Conservation (phyloP, 495 filamentous ascomycete genomes). For the Hamigera avellanea region DNA sequence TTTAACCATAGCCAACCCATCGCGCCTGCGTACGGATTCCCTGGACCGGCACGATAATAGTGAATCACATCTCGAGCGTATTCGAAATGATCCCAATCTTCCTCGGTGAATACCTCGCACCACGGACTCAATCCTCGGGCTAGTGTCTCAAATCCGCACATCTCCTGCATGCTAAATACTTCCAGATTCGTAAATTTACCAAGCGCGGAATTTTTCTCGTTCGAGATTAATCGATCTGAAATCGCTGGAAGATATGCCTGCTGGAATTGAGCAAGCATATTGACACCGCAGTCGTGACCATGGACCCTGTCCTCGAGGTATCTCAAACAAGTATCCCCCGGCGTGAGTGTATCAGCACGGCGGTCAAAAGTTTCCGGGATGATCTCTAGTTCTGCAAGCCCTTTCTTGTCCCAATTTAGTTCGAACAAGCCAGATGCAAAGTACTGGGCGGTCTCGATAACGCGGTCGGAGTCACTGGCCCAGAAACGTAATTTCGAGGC, state of each 20-base stretch:
- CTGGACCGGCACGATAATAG: conserved; percentile 50
- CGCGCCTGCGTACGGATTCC: conserved; percentile 40
- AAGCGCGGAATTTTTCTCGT: conserved; percentile 28
- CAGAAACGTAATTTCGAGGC: conserved; percentile 27
- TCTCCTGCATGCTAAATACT: conserved; percentile 50
- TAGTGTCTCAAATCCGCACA: conserved; percentile 49
- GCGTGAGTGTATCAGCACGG: conserved; percentile 46
- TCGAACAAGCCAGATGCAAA: conserved; percentile 48
- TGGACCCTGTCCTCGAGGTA: conserved; percentile 33
- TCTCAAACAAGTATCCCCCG: conserved; percentile 43
- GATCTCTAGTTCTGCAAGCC: conserved; percentile 30
- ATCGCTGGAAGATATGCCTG: conserved; percentile 38
- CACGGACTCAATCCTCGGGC: conserved; percentile 43
- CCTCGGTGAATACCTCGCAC: conserved; percentile 45
- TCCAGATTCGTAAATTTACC: conserved; percentile 28
- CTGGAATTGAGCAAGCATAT: conserved; percentile 34
- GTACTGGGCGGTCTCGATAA: conserved; percentile 46
- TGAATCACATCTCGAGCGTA: conserved; percentile 50
- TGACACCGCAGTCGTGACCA: conserved; percentile 39
- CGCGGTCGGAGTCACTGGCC: conserved; percentile 44
- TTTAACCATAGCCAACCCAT: conserved; percentile 57
- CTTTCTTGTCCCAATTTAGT: conserved; percentile 30
- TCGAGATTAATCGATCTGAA: conserved; percentile 25
- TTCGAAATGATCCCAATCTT: conserved; percentile 47
- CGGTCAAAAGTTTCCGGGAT: conserved; percentile 39